A percentile compares a stretch with the other conserved stretches of the same genome.
Evolutionary conservation across 208 protist genomes (phyloP).

Genomic region (Trypanosomatidae sp.): DNA sequence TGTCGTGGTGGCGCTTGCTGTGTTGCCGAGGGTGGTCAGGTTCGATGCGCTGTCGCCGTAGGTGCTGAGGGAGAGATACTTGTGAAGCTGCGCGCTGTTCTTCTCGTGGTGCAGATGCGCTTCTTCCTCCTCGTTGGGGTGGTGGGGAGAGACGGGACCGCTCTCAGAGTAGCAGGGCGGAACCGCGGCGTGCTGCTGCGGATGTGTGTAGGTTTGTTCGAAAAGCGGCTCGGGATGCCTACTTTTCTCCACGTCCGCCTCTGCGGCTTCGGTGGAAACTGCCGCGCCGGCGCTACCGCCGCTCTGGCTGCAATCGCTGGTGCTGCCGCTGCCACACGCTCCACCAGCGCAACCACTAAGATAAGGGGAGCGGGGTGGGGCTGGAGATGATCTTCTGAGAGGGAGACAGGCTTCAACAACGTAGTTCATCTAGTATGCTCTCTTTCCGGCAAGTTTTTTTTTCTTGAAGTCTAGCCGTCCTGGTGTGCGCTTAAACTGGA

Average conservation of each 20-base stretch:
- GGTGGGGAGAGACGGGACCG: no score
- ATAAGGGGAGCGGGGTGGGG: not conserved
- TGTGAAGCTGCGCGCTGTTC: not conserved
- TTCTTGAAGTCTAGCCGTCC: no score
- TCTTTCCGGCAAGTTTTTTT: no score
- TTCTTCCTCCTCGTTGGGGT: no score
- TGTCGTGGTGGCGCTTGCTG: no score
- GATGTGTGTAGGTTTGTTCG: not conserved
- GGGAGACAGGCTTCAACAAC: no score
- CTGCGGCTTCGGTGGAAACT: not conserved
- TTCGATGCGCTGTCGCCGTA: conserved; percentile 19
- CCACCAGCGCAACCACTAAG: not conserved
- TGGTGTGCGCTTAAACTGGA: no score
- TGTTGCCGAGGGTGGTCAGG: conserved; percentile 5
- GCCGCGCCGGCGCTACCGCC: not conserved
- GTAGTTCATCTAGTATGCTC: no score
- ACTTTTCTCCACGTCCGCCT: no score
- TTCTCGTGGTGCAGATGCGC: not conserved
- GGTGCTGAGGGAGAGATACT: conserved; percentile 14
- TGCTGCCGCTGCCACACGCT: not conserved
- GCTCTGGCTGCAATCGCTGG: not conserved
- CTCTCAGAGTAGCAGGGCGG: no score
- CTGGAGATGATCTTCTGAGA: no score
- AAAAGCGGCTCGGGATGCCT: no score
- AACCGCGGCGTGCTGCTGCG: not conserved